Base-by-base conservation (phyloP, 2,329 filamentous ascomycete genomes). In the Exophiala aquamarina region DNA sequence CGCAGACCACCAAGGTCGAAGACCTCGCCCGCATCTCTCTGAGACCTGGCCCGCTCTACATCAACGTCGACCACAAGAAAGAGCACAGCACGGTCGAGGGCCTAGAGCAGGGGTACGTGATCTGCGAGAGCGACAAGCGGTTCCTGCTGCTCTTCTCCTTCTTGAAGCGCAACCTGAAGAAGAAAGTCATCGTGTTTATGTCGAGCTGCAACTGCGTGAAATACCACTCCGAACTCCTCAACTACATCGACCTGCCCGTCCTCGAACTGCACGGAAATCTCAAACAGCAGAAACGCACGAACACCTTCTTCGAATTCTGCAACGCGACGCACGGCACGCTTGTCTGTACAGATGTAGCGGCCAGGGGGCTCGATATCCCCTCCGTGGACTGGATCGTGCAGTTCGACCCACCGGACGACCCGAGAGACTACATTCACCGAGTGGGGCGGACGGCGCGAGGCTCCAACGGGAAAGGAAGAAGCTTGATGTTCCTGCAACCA, bases 271-370 rank as follows among this genome's bases (percentile, higher is more conserved):
- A 94, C 68, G 93, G 90, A 58, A 96, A 98, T 72, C 89, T 95
- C 71, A 98, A 98, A 72, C 93, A 98, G 70, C 90, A 96, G 70
- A 95, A 95, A 70, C 87, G 93, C n/a, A 98, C 93, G 18, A 95
- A 94, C 65, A 95, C 90, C 1, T 98, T 98, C 68, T 98, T 97
- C 68, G 92, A 97, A 67, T 98, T 98, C 67, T 85, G 82, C 63
- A 90, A 91, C 62, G 86, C 91, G 14, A 84, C 83, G 57, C 82
- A 87, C 57, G 93, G 92, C 18, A 95, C 88, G 1, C 71, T 98
- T 44, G 93, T 98, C 59, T 96, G 91, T 72, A 98, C 93, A 0
- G 93, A 98, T 63, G 93, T 98, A 55, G 93, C 93, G 36, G 93
- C 93, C 3, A 79, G 93, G 75, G 93, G 93, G 28, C 79, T 98